Percentiles rank a stretch among this genome's conserved stretches.
Conservation (phyloP, 768 basidiomycete genomes). For the Naganishia antarctica region DNA sequence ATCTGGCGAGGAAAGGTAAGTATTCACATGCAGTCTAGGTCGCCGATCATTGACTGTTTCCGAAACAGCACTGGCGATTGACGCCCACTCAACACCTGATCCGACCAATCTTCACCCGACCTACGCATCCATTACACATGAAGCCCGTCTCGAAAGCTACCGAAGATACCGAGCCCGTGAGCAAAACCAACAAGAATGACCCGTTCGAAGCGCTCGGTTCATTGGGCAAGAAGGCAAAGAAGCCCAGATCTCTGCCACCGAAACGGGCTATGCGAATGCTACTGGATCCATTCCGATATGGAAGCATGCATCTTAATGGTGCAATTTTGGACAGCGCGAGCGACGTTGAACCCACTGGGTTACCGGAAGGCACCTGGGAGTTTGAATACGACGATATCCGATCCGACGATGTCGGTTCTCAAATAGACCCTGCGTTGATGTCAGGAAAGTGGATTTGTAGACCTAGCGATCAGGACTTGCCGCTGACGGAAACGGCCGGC, state of each 20-base stretch:
- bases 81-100: constrained; percentile 30
- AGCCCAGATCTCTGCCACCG: constrained; percentile 31
- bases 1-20: constrained; percentile 24
- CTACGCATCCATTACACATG: constrained; percentile 37
- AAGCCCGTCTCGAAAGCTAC: constrained; percentile 14
- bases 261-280: constrained; percentile 34
- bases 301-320: constrained; percentile 21
- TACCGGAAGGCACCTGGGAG: constrained; percentile 11
- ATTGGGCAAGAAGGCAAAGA: constrained; percentile 24
- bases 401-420: constrained; percentile 1
- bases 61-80: constrained; percentile 35
- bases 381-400: constrained; percentile 3
- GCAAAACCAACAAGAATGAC: not conserved
- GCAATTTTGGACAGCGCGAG: constrained; percentile 1
- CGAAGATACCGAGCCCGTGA: not conserved
- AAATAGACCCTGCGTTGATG: not conserved
- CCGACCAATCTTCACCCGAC: constrained; percentile 43
- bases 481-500: not conserved
- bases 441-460: not conserved
- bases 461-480: not conserved
- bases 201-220: constrained; percentile 7
- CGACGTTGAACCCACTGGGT: too few relatives aligned
- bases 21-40: too few relatives aligned
- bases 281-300: constrained; percentile 41
- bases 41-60: not conserved